Evolutionary conservation across 2,329 filamentous ascomycete species (phyloP), one percentile per base, ranked within the genome.

Genomic region (Bimuria novae-zelandiae): DNA sequence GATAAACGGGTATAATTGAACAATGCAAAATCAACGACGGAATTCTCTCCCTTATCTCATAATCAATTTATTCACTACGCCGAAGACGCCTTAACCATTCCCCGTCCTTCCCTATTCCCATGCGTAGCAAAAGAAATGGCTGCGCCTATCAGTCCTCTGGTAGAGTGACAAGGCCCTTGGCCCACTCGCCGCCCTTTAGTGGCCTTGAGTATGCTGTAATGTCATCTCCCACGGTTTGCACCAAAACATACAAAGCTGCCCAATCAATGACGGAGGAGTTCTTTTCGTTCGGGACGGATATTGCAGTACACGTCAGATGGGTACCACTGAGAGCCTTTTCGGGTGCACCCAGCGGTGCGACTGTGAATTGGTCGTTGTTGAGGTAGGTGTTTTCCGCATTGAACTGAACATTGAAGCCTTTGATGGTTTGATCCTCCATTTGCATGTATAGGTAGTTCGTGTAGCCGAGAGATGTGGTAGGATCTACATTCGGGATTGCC

Each of bases 371-470:
- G 11, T 71, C 61, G 14, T 59, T 57, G 7, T 51, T 47, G 14
- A 72, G 67, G 1, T 67, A 65, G 2, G 74, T 76, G 33, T 76
- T 76, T 53, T 78, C 75, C 0, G 72, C 70, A 3, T 61, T 54
- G 56, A 63, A 78, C 5, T 63, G 63, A 36, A 77, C 63, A 48
- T 77, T 74, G 56, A 72, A 74, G 5, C 75, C 76, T 8, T 64
- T 68, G 52, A 79, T 69, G 16, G 64, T 63, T 12, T 64, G 60
- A 29, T 71, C 70, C 1, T 57, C 62, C 56, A 69, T 67, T 54
- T 78, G 76, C 14, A 73, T 70, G 55, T 77, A 79, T 50, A 78
- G 72, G 54, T 68, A 75, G 35, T 73, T 75, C 0, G 75, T 77
- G 57, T 73, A 78, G 32, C 76, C 75, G 0, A 78, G 63, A 1